Percentiles rank a stretch among this genome's conserved stretches.
Conservation (phyloP, 192 early-diverging fungal genomes). For the Mortierella claussenii region DNA sequence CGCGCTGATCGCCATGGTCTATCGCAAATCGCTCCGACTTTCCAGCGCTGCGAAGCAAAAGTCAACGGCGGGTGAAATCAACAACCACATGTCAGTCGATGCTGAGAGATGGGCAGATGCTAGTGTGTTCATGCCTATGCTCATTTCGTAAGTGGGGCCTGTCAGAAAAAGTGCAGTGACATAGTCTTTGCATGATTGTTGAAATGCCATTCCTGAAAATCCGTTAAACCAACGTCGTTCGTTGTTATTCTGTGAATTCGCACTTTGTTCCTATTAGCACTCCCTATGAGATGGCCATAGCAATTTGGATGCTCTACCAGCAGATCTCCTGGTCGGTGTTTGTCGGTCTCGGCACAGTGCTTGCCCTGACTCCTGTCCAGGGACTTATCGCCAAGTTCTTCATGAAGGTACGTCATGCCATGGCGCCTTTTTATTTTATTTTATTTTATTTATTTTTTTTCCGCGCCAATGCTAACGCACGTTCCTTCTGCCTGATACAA, state of each 20-base stretch:
- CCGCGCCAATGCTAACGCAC: not conserved
- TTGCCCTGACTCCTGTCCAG: conserved; percentile 26
- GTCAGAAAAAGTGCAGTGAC: too few species aligned
- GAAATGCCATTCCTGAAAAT: too few species aligned
- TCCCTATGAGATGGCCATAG: conserved; percentile 39
- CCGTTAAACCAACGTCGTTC: too few species aligned
- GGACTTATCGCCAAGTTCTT: conserved; percentile 35
- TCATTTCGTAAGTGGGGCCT: conserved; percentile 21
- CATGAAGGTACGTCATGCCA: conserved; percentile 25
- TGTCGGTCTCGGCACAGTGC: conserved; percentile 26
- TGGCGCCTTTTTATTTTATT: not conserved
- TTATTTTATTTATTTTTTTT: not conserved
- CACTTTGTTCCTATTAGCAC: not conserved
- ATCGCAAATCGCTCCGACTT: conserved; percentile 53
- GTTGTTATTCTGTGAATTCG: too few species aligned
- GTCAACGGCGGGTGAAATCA: conserved; percentile 54
- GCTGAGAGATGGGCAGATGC: conserved; percentile 47
- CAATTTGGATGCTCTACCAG: conserved; percentile 41
- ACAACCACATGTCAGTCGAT: conserved; percentile 57
- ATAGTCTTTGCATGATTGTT: too few species aligned
- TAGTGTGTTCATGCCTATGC: conserved; percentile 34
- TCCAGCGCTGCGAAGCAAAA: conserved; percentile 52
- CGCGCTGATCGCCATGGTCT: conserved; percentile 53
- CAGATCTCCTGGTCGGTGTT: conserved; percentile 48
- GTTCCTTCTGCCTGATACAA: not conserved